phyloP scores from a whole-genome alignment of 768 basidiomycete species.

The Russula ochroleuca region DNA sequence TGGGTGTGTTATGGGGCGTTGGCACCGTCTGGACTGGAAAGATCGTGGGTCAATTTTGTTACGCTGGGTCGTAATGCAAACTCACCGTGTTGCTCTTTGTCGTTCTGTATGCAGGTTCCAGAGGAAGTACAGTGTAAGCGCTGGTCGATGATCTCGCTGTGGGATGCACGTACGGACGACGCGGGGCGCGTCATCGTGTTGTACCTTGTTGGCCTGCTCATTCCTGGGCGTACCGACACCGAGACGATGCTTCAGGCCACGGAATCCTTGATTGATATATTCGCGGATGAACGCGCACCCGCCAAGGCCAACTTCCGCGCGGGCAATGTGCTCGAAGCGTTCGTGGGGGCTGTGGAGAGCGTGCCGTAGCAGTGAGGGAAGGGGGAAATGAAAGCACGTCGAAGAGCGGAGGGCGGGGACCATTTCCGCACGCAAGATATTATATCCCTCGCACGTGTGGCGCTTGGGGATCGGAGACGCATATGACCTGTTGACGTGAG shows the following conservation, averaged over 20 bases:
- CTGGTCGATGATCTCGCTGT: slow-evolving; percentile 63
- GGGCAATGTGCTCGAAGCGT: slow-evolving; percentile 50
- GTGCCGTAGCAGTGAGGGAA: no score
- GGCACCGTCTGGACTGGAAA: slow-evolving; percentile 67
- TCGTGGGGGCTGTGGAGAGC: slow-evolving; percentile 57
- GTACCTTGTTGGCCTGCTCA: slow-evolving; percentile 59
- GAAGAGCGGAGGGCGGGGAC: no score
- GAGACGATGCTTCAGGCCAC: slow-evolving; percentile 74
- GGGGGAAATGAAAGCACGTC: no score
- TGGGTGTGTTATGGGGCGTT: slow-evolving; percentile 86
- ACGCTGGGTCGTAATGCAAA: not conserved
- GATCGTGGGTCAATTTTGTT: slow-evolving; percentile 43
- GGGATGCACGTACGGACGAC: slow-evolving; percentile 50
- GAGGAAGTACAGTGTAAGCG: slow-evolving; percentile 59
- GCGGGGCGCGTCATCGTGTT: slow-evolving; percentile 56
- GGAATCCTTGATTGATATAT: slow-evolving; percentile 88
- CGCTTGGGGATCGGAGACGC: no score
- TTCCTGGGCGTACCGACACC: slow-evolving; percentile 41
- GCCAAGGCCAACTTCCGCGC: slow-evolving; percentile 81
- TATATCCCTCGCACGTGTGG: no score
- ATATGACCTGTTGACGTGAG: no score
- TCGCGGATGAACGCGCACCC: slow-evolving; percentile 76
- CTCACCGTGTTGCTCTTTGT: not conserved
- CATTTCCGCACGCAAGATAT: no score
- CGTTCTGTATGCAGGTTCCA: slow-evolving; percentile 47